Conservation (phyloP, 768 basidiomycete species). For the Cytidiella melzeri region DNA sequence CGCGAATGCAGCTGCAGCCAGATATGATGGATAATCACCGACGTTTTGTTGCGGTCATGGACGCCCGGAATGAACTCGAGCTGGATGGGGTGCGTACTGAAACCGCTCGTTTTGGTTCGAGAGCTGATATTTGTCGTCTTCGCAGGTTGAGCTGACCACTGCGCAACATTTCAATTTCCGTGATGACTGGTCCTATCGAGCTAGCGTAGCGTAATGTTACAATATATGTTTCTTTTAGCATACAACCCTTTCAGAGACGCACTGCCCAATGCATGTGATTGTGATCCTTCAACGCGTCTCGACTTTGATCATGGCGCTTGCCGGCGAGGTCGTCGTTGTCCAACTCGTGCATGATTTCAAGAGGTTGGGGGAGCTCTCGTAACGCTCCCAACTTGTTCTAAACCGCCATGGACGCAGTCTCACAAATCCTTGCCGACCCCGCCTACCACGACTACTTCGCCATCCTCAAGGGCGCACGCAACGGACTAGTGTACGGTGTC, state of each 20-base stretch:
- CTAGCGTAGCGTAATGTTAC: no score
- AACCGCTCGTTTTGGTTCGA: background rate
- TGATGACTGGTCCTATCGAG: constrained; percentile 55
- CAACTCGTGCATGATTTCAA: background rate
- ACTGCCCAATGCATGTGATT: no score
- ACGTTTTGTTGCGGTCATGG: constrained; percentile 55
- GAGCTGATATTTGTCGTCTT: background rate
- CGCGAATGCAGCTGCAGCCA: constrained; percentile 56
- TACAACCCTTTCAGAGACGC: no score
- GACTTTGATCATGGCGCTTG: background rate
- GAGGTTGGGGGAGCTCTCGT: background rate
- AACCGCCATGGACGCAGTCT: background rate
- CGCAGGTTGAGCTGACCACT: constrained; percentile 51
- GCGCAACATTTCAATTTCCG: constrained; percentile 45
- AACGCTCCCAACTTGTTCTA: background rate
- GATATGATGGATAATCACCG: constrained; percentile 53
- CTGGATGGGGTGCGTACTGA: constrained; percentile 42
- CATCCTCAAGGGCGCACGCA: constrained; percentile 90
- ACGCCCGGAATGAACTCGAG: constrained; percentile 20
- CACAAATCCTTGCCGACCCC: constrained; percentile 47
- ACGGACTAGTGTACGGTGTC: constrained; percentile 85
- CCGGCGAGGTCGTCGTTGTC: background rate
- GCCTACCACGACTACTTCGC: constrained; percentile 86
- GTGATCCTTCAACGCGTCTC: background rate
- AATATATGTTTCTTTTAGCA: no score